Evolutionary conservation across 208 protist species (phyloP).

Genomic region (Trypanosoma caninum): DNA sequence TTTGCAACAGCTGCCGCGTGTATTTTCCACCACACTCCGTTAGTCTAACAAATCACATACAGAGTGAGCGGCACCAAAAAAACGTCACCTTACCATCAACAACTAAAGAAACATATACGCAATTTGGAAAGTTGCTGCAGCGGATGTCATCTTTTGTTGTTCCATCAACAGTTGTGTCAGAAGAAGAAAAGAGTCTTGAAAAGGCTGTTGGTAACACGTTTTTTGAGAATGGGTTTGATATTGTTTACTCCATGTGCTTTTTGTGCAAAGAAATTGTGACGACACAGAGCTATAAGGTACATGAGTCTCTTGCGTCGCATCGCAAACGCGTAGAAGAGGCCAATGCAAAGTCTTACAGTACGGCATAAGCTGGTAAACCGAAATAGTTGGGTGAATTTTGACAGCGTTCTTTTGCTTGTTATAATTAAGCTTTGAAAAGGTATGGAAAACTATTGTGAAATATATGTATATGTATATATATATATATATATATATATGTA

Average conservation of each 20-base stretch:
- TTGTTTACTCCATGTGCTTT: conserved; percentile 23
- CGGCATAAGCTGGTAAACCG: too few species aligned
- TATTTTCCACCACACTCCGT: conserved; percentile 24
- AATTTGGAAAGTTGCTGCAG: conserved; percentile 26
- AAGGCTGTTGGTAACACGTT: conserved; percentile 10
- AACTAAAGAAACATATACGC: conserved; percentile 7
- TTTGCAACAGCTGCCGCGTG: conserved; percentile 21
- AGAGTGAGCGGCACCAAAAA: conserved; percentile 14
- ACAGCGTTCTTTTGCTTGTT: too few species aligned
- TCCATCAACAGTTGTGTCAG: conserved; percentile 16
- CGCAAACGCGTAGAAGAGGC: background rate
- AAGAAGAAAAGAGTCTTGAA: conserved; percentile 1
- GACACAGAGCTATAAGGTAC: conserved; percentile 20
- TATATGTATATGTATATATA: too few species aligned
- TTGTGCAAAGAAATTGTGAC: conserved; percentile 22
- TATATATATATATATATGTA: too few species aligned
- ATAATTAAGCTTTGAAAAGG: too few species aligned
- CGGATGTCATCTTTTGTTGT: conserved; percentile 22
- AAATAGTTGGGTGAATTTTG: too few species aligned
- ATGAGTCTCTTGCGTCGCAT: conserved; percentile 20
- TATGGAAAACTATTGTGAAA: too few species aligned
- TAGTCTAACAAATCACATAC: conserved; percentile 22
- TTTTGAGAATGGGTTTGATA: conserved; percentile 26
- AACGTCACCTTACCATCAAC: background rate
- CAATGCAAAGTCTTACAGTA: background rate